These are phyloP conservation scores for Termitomyces sp. DNA, from an alignment of 768 basidiomycete species.

Conservation along the genomic window DNA sequence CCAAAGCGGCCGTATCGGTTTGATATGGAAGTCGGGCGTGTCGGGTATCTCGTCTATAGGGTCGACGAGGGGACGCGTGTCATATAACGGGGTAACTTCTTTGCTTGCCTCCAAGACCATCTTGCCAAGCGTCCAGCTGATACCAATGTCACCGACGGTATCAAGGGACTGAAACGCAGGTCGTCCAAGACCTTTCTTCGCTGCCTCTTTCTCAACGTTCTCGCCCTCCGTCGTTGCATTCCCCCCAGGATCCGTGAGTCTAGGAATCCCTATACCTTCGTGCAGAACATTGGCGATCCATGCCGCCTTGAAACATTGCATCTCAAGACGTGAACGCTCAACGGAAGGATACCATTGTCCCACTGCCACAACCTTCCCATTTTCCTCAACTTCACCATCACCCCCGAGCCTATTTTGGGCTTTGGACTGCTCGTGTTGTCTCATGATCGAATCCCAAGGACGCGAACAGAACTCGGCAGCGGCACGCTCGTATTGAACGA, in stretches of 20 bases:
- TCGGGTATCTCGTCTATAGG: conserved; percentile 67
- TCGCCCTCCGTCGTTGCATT: conserved; percentile 69
- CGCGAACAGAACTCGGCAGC: conserved; percentile 82
- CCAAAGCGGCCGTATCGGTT: conserved; percentile 63
- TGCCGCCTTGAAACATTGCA: conserved; percentile 99
- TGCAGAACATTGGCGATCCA: conserved; percentile 97
- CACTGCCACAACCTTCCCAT: conserved; percentile 59
- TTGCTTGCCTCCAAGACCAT: conserved; percentile 98
- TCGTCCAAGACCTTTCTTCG: conserved; percentile 76
- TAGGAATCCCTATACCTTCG: conserved; percentile 92
- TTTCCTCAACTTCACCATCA: conserved; percentile 62
- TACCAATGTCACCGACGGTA: conserved; percentile 88
- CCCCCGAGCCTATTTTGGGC: conserved; percentile 49
- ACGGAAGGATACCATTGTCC: conserved; percentile 73
- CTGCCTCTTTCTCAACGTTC: conserved; percentile 73
- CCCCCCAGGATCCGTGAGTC: conserved; percentile 84
- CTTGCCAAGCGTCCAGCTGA: conserved; percentile 97
- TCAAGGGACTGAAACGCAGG: conserved; percentile 93
- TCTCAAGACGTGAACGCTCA: conserved; percentile 82
- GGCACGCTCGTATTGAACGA: conserved; percentile 92
- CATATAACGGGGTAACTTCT: conserved; percentile 56
- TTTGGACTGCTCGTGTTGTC: conserved; percentile 60
- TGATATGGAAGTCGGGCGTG: conserved; percentile 49
- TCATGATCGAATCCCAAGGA: conserved; percentile 75
- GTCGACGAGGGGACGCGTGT: conserved; percentile 62